These are phyloP conservation scores for Pestalotiopsis sp. DNA, from an alignment of 2,329 filamentous ascomycete genomes.

Conservation along the genomic window DNA sequence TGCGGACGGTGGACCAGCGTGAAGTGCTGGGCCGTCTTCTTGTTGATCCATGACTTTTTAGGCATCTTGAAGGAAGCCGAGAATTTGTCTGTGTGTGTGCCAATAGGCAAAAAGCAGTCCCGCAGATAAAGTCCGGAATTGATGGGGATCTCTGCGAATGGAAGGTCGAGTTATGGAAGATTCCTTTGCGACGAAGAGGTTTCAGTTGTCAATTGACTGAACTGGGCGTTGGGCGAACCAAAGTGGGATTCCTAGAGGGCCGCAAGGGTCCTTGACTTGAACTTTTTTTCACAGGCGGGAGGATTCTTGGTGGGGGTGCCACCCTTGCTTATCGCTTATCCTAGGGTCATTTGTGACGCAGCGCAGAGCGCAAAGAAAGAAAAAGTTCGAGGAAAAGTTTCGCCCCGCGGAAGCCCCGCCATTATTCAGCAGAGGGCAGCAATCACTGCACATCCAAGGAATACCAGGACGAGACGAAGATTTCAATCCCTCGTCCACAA, in stretches of 20 bases:
- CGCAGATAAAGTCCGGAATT: no score
- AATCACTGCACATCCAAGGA: not conserved
- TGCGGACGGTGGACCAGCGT: constrained; percentile 94
- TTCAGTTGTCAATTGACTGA: not conserved
- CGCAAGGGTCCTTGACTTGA: constrained; percentile 3
- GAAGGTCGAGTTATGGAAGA: not conserved
- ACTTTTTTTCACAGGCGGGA: not conserved
- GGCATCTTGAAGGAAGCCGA: constrained; percentile 1
- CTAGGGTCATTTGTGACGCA: constrained; percentile 12
- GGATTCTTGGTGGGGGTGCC: constrained; percentile 6
- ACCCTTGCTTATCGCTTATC: constrained; percentile 12
- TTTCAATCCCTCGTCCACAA: not conserved
- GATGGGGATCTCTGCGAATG: not conserved
- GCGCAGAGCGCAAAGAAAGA: not conserved
- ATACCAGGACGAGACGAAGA: not conserved
- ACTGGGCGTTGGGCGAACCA: not conserved
- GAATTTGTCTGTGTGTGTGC: not conserved
- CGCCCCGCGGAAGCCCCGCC: constrained; percentile 18
- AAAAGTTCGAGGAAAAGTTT: constrained; percentile 12
- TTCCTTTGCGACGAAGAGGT: not conserved
- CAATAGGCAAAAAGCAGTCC: not conserved
- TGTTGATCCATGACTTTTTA: constrained; percentile 50
- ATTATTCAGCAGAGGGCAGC: constrained; percentile 15
- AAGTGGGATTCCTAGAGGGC: not conserved
- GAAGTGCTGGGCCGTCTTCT: constrained; percentile 91